Base-by-base conservation (phyloP, 139 green algal species). In the Ulvella scutata region DNA sequence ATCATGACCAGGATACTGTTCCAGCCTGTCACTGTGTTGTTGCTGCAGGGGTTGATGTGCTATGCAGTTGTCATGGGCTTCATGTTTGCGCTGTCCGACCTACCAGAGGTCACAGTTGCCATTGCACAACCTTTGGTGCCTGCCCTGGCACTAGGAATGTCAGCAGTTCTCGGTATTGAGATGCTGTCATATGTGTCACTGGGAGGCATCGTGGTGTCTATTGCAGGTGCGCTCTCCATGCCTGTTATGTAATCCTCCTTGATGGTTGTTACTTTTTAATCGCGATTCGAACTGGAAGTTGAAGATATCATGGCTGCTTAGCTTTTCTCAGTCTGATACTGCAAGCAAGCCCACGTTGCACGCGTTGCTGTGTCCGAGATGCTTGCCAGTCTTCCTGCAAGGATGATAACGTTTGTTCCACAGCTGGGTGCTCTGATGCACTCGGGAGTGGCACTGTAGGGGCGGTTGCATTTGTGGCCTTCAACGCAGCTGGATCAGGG, bases 41-140 rank as follows among this genome's bases (percentile, higher is more conserved):
- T n/a, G n/a, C n/a, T 67, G 20, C 51, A 67, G 51, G 51, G 51
- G 20, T 31, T 67, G 0, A 67, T 67, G 51, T n/a, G n/a, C 20
- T 67, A 36, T 67, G 9, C 17, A 36, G 51, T 67, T 31, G 51
- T 67, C 13, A 67, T 67, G 51, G 51, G 51, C 17, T 67, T 67
- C 51, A 67, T 67, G 51, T 67, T 67, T 67, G 51, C 51, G 51
- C 20, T 67, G 51, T 67, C 51, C 13, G 51, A 67, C 17, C n/a
- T 67, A 23, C 51, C 51, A 67, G 51, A 67, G 1, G 51, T 67
- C 33, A n/a, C 31, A 3, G 51, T 67, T 67, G 51, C 51, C 13
- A 26, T 67, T n/a, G 51, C 51, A 67, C 51, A 67, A 29, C 51
- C 51, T 26, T 36, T 67, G 4, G 51, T 67, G 9, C 51, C 51